Conservation (phyloP, 1,284 basidiomycete genomes). For the Cryptococcus sp. region DNA sequence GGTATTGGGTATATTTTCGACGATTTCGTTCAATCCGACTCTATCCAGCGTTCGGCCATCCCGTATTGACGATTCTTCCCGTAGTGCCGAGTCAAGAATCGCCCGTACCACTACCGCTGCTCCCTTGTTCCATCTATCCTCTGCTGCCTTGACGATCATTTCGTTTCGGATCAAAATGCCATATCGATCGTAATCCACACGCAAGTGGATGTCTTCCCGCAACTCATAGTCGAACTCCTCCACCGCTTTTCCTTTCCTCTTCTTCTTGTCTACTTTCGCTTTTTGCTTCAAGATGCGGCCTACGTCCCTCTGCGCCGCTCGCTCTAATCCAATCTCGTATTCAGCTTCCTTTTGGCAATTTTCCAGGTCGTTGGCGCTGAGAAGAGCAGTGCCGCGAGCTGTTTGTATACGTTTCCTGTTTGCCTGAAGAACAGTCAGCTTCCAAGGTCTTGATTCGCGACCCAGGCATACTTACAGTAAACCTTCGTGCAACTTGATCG, state of each 20-base stretch:
- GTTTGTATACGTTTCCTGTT: slow-evolving; percentile 19
- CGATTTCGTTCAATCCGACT: slow-evolving; percentile 37
- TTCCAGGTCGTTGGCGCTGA: slow-evolving; percentile 49
- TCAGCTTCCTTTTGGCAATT: slow-evolving; percentile 40
- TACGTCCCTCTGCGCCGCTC: slow-evolving; percentile 38
- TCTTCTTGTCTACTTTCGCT: slow-evolving; percentile 31
- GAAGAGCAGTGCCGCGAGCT: slow-evolving; percentile 36
- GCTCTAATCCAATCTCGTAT: slow-evolving; percentile 45
- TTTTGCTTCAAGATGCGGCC: slow-evolving; percentile 28
- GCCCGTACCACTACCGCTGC: slow-evolving; percentile 72
- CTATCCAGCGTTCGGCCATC: slow-evolving; percentile 33
- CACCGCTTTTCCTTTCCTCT: slow-evolving; percentile 14
- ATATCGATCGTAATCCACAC: slow-evolving; percentile 83
- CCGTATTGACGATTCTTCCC: slow-evolving; percentile 62
- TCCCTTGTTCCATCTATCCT: slow-evolving; percentile 73
- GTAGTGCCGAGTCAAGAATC: slow-evolving; percentile 67
- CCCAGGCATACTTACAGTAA: slow-evolving; percentile 21
- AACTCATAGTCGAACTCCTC: slow-evolving; percentile 34
- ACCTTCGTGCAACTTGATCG: slow-evolving; percentile 35
- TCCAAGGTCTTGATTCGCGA: no score
- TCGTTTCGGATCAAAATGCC: slow-evolving; percentile 85
- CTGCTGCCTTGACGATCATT: slow-evolving; percentile 70
- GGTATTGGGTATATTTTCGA: slow-evolving; percentile 28
- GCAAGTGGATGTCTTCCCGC: slow-evolving; percentile 29
- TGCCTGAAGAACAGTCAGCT: slow-evolving; percentile 14